phyloP scores from a whole-genome alignment of 208 protist genomes.

The Blastocrithidia nonstop region DNA sequence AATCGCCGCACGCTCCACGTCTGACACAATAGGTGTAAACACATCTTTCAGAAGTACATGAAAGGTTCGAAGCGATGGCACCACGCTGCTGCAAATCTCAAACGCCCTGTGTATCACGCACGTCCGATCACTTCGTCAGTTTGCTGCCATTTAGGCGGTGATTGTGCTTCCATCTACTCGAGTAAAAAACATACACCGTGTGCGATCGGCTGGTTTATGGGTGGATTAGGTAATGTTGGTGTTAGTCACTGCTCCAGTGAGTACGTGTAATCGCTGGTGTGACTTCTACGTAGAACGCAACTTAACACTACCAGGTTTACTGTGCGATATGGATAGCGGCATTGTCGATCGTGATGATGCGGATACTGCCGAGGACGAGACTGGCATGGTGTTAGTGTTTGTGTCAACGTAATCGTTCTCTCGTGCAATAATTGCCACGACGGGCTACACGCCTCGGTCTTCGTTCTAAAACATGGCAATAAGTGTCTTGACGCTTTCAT shows the following conservation, averaged over 20 bases:
- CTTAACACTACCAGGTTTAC: no score
- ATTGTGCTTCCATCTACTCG: slow-evolving; percentile 39
- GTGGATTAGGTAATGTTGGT: slow-evolving; percentile 72
- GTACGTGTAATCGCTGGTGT: slow-evolving; percentile 24
- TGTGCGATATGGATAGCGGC: no score
- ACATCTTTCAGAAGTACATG: slow-evolving; percentile 57
- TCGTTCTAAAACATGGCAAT: slow-evolving; percentile 33
- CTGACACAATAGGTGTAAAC: slow-evolving; percentile 65
- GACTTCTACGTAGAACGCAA: neutral
- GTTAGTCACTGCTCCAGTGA: slow-evolving; percentile 46
- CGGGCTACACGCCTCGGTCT: slow-evolving; percentile 19
- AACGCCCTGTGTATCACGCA: slow-evolving; percentile 62
- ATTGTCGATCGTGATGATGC: neutral
- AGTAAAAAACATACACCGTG: slow-evolving; percentile 73
- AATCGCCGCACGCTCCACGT: slow-evolving; percentile 22
- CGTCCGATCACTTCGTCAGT: slow-evolving; percentile 38
- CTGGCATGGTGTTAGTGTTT: no score
- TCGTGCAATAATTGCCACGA: slow-evolving; percentile 32
- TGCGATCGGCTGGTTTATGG: slow-evolving; percentile 50
- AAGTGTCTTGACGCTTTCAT: slow-evolving; percentile 14
- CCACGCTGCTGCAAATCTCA: slow-evolving; percentile 60
- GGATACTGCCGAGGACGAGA: no score
- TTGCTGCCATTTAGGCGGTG: slow-evolving; percentile 27
- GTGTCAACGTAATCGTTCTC: slow-evolving; percentile 27
- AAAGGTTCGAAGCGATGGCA: slow-evolving; percentile 70